Evolutionary conservation across 441 rosid species (phyloP).

Genomic region (Erodium trifolium): DNA sequence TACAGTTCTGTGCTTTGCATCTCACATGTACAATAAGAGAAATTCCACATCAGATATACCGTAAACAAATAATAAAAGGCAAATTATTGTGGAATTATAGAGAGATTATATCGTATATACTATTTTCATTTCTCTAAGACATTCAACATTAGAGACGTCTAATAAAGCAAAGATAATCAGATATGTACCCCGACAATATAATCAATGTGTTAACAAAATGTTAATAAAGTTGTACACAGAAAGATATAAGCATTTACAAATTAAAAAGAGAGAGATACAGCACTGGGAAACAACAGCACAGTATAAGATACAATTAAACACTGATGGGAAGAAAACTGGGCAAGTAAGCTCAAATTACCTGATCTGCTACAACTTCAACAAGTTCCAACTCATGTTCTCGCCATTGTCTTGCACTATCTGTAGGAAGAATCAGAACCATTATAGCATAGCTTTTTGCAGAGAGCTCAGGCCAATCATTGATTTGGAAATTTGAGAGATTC

Average conservation of each 20-base stretch:
- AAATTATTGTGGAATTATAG: neutral
- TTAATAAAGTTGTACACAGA: neutral
- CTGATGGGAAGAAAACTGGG: constrained; percentile 12
- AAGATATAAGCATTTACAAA: neutral
- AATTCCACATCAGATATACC: too few species aligned
- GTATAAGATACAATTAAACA: neutral
- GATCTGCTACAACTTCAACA: constrained; percentile 88
- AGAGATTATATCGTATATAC: neutral
- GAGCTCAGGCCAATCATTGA: constrained; percentile 74
- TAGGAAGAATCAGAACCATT: constrained; percentile 86
- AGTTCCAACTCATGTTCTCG: constrained; percentile 87
- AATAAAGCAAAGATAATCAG: neutral
- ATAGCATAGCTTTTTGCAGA: constrained; percentile 67
- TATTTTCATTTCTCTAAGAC: neutral
- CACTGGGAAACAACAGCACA: constrained; percentile 8
- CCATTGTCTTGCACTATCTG: constrained; percentile 77
- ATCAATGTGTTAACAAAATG: neutral
- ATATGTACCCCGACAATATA: neutral
- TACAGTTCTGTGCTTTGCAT: too few species aligned
- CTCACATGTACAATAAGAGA: too few species aligned
- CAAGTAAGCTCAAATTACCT: constrained; percentile 38
- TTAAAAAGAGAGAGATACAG: neutral
- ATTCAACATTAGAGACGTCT: neutral
- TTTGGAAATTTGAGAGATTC: constrained; percentile 72
- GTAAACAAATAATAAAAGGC: too few species aligned